Evolutionary conservation across 805 yeast species (phyloP), one percentile per base, ranked within the genome.

Genomic region (Saturnispora kantuleensis): DNA sequence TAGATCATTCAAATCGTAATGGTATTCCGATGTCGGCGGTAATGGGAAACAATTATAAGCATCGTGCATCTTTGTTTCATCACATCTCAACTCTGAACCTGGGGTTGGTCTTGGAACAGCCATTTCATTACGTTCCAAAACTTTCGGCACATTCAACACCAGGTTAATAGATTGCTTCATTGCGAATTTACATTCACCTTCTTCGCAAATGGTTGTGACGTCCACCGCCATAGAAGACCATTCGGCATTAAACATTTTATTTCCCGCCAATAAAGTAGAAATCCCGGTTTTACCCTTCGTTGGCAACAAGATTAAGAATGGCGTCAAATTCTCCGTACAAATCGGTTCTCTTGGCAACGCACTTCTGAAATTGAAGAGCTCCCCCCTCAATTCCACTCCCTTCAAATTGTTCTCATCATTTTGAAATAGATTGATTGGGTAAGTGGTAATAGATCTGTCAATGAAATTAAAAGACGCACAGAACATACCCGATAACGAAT

Each of bases 161-260:
- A 81, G 71, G 52, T 82, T 81, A 17, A 90, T 77, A 21, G 75
- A 66, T 51, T 85, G 89, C 21, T 71, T 66, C 77, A 87, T 70
- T 16, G 67, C 59, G 54, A 74, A 73, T 36, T 63, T 59, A 51
- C 88, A 82, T 1, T 53, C 47, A 10, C 31, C n/a, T 3, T 15
- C 26, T 18, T 60, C 65, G 52, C 88, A 79, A 10, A 63, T 64
- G 0, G 87, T 79, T 13, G 64, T 64, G 21, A 90, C 70, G 59
- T 90, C 97, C 38, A 93, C 77, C 2, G 96, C 74, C 87, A 93
- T 81, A 35, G 89, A 77, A 52, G 89, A 96, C 97, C 97, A 93
- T 50, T 81, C 78, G 0, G 96, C 79, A 56, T 88, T 95, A 61
- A 88, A 93, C 8, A 87, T 74, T 56, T 81, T 81, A 59, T 87